These are phyloP conservation scores for Apiospora marii DNA, from an alignment of 2,329 filamentous ascomycete species.

Conservation along the genomic window DNA sequence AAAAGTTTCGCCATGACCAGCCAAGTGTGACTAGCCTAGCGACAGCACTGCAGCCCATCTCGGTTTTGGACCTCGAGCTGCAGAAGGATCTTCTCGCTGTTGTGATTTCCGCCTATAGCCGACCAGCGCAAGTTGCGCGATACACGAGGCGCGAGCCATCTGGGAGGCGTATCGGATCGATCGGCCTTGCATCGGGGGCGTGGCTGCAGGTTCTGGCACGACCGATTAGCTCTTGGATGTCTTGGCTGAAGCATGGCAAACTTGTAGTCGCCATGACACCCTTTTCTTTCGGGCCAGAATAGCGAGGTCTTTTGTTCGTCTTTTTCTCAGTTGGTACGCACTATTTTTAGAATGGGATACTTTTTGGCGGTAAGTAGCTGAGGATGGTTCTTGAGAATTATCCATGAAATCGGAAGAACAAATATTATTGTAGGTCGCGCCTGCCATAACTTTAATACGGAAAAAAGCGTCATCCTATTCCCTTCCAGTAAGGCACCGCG, in stretches of 20 bases:
- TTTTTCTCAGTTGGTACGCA: neutral
- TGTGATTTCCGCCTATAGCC: neutral
- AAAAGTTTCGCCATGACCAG: slow-evolving; percentile 14
- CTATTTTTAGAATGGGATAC: neutral
- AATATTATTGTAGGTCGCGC: neutral
- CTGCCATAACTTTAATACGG: too few relatives aligned
- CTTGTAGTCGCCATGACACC: neutral
- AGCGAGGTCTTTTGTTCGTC: neutral
- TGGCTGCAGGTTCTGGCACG: neutral
- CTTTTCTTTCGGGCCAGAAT: neutral
- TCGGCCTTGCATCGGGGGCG: neutral
- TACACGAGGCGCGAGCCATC: too few relatives aligned
- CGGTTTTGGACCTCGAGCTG: neutral
- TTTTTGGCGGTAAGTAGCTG: neutral
- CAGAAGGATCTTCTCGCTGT: neutral
- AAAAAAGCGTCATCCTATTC: neutral
- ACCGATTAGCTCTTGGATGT: neutral
- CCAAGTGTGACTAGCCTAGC: neutral
- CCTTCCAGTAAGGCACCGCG: neutral
- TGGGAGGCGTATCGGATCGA: neutral
- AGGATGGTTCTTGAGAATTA: neutral
- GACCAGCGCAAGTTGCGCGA: neutral
- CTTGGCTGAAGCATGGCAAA: slow-evolving; percentile 3
- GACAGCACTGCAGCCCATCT: neutral
- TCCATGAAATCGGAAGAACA: neutral